Evolutionary conservation across 345 rosid species (phyloP).

Genomic region (Syzygium grande): DNA sequence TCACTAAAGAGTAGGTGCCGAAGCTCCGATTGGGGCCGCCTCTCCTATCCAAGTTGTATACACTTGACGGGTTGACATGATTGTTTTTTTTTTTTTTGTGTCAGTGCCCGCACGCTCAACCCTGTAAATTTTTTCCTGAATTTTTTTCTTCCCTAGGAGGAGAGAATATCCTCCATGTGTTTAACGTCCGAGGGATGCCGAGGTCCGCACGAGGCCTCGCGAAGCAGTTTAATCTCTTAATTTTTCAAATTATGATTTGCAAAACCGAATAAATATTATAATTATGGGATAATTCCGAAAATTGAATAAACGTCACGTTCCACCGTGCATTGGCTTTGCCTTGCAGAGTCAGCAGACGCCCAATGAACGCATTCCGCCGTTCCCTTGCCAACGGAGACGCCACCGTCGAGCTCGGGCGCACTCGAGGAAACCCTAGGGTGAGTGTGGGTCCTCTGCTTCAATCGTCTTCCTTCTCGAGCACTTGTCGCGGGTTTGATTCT

Average conservation of each 20-base stretch:
- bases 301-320: background rate
- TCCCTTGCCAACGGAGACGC: background rate
- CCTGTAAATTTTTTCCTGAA: no score
- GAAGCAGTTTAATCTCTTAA: no score
- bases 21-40: no score
- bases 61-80: no score
- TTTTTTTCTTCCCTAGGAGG: no score
- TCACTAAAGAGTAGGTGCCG: no score
- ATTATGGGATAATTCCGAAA: background rate
- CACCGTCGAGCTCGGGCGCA: background rate
- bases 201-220: no score
- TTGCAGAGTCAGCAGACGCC: background rate
- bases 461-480: background rate
- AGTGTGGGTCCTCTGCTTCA: background rate
- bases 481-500: background rate
- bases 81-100: no score
- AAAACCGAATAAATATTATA: background rate
- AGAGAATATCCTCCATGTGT: no score
- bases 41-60: no score
- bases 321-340: background rate
- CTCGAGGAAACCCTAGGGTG: background rate
- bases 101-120: no score
- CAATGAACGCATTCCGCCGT: background rate
- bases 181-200: no score
- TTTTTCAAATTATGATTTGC: background rate